Conservation (phyloP, 2,329 filamentous ascomycete genomes). For the Aspergillus fumigatiaffinis region DNA sequence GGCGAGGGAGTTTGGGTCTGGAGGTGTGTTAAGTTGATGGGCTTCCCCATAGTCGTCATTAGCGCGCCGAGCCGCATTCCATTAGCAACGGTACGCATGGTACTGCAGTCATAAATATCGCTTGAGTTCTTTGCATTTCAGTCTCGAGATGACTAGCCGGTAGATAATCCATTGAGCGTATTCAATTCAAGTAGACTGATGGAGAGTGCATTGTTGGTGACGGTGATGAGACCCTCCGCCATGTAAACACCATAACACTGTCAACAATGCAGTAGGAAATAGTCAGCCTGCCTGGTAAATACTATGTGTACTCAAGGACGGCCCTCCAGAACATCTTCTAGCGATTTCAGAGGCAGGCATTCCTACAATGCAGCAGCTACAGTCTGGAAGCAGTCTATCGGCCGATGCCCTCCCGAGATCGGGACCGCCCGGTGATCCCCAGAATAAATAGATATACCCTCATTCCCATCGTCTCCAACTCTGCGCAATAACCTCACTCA, state of each 20-base stretch:
- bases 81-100: not conserved
- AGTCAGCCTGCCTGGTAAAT: not conserved
- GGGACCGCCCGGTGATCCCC: slow-evolving; percentile 14
- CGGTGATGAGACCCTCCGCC: not conserved
- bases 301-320: not conserved
- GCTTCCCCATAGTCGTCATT: not conserved
- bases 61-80: not conserved
- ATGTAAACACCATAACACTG: not conserved
- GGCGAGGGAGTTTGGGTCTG: not conserved
- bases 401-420: slow-evolving; percentile 15
- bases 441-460: not conserved
- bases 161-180: not conserved
- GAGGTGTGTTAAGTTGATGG: not conserved
- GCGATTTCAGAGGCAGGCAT: too few relatives aligned
- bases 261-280: not conserved
- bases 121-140: not conserved
- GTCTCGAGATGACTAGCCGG: not conserved
- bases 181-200: not conserved
- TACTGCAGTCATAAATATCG: not conserved
- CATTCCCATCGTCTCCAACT: not conserved
- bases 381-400: not conserved
- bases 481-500: not conserved
- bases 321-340: not conserved
- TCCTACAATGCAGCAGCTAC: not conserved
- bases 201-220: not conserved